Base-by-base conservation (phyloP, 2,329 filamentous ascomycete genomes). In the Colletotrichum nymphaeae region DNA sequence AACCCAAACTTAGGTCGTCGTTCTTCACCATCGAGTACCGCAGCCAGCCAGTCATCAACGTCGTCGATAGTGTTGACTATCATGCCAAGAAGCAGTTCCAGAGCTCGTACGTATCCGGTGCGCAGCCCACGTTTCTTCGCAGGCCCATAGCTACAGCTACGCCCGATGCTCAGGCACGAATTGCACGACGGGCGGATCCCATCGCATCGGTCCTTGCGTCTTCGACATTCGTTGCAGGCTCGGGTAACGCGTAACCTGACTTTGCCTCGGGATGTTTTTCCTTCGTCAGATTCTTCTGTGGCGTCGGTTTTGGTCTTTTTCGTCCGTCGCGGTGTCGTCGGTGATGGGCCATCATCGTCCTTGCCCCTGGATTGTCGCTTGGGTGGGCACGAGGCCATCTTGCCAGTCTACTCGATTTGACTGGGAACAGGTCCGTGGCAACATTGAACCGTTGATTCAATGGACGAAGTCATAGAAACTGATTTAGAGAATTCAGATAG, bases 81-180 rank as follows among this genome's bases (percentile, higher is more conserved):
- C 52, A 74, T 60, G 3, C 73, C 73, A 1, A 74, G 56, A 14
- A 74, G 53, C 0, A 63, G 26, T 30, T 74, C 73, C 0, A 74
- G 26, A 5, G 63, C 69, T 5, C 73, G 57, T 0, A 74, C 73
- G 49, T 74, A 74, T 16, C 73, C 73, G 0, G 73, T 62, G 14
- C 69, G 56, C 12, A 74, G 56, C 7, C 73, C 73, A 9, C 73
- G 73, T 49, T 74, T 74, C 52, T 67, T 63, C 16, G 42, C 16
- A 8, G 69, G 64, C 32, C 68, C 69, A 30, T 74, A 74, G 37
- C 52, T 64, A 53, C 74, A 84, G 84, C 30, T 22, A 14, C 67
- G 32, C 7, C 67, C 67, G 8, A 37, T 52, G 30, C 57, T 22
- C 24, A 64, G 35, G 26, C 59, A 65, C n/a, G 49, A 49, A 19